Evolutionary conservation across 73 alveolate species (phyloP).

Genomic region (Paramecium tetraurelia): DNA sequence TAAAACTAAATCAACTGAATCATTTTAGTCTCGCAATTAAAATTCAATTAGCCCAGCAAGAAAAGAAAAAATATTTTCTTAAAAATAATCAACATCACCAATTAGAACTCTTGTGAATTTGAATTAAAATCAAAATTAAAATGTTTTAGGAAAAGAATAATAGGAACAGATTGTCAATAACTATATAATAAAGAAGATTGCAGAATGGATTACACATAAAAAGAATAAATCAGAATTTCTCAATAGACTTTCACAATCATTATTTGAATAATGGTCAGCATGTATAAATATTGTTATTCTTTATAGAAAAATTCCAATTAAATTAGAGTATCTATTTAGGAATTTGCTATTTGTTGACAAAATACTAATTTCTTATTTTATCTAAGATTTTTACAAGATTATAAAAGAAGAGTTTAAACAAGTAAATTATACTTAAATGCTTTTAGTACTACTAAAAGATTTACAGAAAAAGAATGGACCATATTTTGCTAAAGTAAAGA

Average conservation of each 20-base stretch:
- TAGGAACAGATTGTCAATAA: background rate
- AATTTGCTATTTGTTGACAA: background rate
- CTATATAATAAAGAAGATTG: background rate
- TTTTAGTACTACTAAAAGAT: background rate
- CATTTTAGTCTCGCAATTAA: background rate
- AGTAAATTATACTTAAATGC: background rate
- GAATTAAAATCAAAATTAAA: background rate
- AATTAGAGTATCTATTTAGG: background rate
- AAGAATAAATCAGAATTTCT: conserved; percentile 14
- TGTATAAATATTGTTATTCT: background rate
- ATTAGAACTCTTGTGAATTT: background rate
- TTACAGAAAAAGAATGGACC: background rate
- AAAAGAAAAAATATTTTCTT: background rate
- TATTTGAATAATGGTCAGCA: conserved; percentile 1
- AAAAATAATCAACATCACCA: background rate
- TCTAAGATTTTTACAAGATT: background rate
- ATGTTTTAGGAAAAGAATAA: background rate
- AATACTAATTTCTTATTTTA: background rate
- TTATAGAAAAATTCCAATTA: background rate
- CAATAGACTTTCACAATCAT: background rate
- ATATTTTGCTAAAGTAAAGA: background rate
- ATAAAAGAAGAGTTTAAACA: background rate
- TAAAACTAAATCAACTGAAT: background rate
- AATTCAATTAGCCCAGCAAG: background rate
- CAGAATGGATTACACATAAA: background rate